These are phyloP conservation scores for Paratinospora sagittata DNA, from an alignment of 164 flowering plant genomes.

Conservation along the genomic window DNA sequence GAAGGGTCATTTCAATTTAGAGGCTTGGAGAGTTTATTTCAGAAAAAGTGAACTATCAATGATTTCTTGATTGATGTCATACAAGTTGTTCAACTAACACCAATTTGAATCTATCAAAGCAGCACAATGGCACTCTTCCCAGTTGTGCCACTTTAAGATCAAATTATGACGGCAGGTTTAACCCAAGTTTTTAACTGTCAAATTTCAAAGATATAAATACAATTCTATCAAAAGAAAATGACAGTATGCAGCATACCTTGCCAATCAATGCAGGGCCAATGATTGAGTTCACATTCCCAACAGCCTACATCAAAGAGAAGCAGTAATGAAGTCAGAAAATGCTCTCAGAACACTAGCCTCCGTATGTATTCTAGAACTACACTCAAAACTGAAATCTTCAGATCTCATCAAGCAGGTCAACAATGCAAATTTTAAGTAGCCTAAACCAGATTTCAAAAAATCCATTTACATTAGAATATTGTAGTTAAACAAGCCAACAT, in stretches of 20 bases:
- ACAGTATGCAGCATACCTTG: conserved; percentile 42
- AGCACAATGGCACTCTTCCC: not conserved
- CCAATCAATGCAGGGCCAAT: conserved; percentile 87
- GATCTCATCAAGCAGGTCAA: too few species aligned
- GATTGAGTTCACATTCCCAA: conserved; percentile 62
- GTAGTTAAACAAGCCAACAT: too few species aligned
- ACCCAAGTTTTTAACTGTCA: not conserved
- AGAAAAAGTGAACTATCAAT: not conserved
- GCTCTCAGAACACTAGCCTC: not conserved
- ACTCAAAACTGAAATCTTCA: not conserved
- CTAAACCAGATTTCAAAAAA: too few species aligned
- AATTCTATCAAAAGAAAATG: not conserved
- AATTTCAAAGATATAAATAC: not conserved
- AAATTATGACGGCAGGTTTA: not conserved
- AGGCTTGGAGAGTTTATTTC: not conserved
- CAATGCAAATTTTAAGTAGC: too few species aligned
- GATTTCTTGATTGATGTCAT: too few species aligned
- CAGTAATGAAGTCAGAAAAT: not conserved
- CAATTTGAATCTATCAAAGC: not conserved
- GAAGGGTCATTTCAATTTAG: not conserved
- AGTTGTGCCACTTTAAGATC: not conserved
- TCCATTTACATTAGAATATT: too few species aligned
- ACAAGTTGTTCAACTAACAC: too few species aligned
- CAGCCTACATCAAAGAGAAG: conserved; percentile 45
- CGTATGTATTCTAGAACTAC: not conserved